Evolutionary conservation across 805 yeast genomes (phyloP).

Genomic region (Spathaspora boniae): DNA sequence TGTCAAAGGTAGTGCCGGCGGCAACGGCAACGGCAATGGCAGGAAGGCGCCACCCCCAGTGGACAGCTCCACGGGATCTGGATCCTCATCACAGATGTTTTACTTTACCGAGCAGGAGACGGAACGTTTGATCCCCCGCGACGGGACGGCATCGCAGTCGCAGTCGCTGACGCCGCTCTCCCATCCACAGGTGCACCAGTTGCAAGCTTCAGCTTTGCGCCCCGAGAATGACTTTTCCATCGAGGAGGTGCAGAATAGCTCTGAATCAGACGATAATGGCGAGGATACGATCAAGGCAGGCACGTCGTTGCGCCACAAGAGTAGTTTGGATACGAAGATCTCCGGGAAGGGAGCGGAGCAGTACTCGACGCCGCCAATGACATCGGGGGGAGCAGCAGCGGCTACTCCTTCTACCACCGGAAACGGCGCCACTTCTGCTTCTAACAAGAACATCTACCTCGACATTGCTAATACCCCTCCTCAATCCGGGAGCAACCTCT

Average conservation of each 20-base stretch:
- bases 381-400: background rate
- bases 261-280: conserved; percentile 30
- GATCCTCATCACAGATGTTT: conserved; percentile 1
- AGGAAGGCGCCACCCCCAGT: no score
- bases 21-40: no score
- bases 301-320: conserved; percentile 8
- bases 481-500: conserved; percentile 3
- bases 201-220: no score
- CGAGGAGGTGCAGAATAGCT: conserved; percentile 37
- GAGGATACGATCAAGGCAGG: conserved; percentile 8
- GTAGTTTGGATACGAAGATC: background rate
- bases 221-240: conserved; percentile 29
- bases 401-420: background rate
- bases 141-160: background rate
- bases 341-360: conserved; percentile 2
- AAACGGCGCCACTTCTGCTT: background rate
- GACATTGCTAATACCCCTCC: conserved; percentile 7
- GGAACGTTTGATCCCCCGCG: background rate
- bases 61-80: background rate
- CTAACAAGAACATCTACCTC: conserved; percentile 2
- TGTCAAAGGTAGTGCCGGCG: no score
- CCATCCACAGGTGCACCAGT: background rate
- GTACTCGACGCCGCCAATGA: conserved; percentile 4
- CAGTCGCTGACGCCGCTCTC: background rate
- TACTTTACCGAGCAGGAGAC: no score